Conservation (phyloP, 257 asterid species). For the Solanum acaule region DNA sequence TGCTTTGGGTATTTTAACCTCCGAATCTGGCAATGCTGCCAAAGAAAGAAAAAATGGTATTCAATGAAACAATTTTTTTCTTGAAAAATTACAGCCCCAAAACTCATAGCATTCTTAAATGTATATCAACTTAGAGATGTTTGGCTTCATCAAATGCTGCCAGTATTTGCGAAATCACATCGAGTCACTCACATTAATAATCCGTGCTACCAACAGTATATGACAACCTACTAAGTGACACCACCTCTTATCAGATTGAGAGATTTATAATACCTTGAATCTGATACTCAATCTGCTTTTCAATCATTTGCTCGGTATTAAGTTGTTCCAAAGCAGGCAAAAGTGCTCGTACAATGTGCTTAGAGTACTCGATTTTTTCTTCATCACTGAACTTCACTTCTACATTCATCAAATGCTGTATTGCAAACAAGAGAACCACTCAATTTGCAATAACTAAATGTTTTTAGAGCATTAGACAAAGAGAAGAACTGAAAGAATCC, state of each 20-base stretch:
- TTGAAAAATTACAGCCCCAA: background rate
- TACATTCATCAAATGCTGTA: slow-evolving; percentile 34
- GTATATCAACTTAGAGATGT: background rate
- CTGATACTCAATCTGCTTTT: slow-evolving; percentile 62
- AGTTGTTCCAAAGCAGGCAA: slow-evolving; percentile 61
- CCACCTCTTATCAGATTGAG: background rate
- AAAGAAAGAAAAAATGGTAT: slow-evolving; percentile 2
- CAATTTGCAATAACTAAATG: background rate
- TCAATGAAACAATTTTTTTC: background rate
- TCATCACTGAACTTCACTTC: slow-evolving; percentile 15
- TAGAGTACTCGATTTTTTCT: slow-evolving; percentile 39
- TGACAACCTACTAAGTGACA: background rate
- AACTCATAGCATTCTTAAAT: background rate
- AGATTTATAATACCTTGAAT: slow-evolving; percentile 34
- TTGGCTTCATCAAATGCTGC: background rate
- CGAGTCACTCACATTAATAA: background rate
- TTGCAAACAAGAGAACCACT: background rate
- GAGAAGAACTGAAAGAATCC: slow-evolving; percentile 5
- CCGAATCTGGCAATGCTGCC: slow-evolving; percentile 48
- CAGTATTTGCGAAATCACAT: background rate
- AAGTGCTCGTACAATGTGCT: slow-evolving; percentile 46
- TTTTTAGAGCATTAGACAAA: background rate
- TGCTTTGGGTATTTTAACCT: slow-evolving; percentile 21
- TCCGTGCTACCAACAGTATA: background rate
- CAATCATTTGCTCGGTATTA: slow-evolving; percentile 47